A percentile compares a stretch with the other conserved stretches of the same genome.
Evolutionary conservation across 2,329 filamentous ascomycete species (phyloP).

Genomic region (Penicillium sp.): DNA sequence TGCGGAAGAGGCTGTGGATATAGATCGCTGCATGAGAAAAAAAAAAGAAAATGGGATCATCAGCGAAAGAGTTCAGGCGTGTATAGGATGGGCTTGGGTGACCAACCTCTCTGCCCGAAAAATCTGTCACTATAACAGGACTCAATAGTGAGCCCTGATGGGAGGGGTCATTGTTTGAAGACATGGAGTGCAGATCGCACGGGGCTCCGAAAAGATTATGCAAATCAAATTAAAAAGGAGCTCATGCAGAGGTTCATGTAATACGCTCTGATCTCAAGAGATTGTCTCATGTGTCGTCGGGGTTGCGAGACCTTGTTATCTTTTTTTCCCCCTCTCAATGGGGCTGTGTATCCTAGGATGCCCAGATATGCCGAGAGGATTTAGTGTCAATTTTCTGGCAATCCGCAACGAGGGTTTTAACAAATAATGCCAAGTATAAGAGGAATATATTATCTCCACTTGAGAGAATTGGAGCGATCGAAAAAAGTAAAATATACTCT

Average conservation of each 20-base stretch:
- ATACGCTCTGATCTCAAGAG: neutral
- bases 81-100: neutral
- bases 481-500: neutral
- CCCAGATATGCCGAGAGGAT: conserved; percentile 16
- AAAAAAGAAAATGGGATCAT: neutral
- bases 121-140: conserved; percentile 17
- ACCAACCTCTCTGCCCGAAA: conserved; percentile 22
- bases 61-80: neutral
- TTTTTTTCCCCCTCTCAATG: conserved; percentile 9
- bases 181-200: neutral
- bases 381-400: neutral
- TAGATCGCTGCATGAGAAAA: conserved; percentile 16
- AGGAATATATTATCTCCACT: neutral
- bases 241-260: neutral
- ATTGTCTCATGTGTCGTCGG: conserved; percentile 1
- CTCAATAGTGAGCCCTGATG: conserved; percentile 18
- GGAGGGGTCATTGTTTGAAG: conserved; percentile 6
- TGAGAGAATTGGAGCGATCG: neutral
- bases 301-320: conserved; percentile 1
- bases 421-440: conserved; percentile 4
- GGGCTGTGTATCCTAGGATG: conserved; percentile 20
- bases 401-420: neutral
- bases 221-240: neutral
- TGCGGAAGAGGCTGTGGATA: conserved; percentile 21
- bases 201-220: neutral